Evolutionary conservation across 75 land plant genomes (phyloP), one percentile per base, ranked within the genome.

Genomic region (Pseudotsuga menziesii): DNA sequence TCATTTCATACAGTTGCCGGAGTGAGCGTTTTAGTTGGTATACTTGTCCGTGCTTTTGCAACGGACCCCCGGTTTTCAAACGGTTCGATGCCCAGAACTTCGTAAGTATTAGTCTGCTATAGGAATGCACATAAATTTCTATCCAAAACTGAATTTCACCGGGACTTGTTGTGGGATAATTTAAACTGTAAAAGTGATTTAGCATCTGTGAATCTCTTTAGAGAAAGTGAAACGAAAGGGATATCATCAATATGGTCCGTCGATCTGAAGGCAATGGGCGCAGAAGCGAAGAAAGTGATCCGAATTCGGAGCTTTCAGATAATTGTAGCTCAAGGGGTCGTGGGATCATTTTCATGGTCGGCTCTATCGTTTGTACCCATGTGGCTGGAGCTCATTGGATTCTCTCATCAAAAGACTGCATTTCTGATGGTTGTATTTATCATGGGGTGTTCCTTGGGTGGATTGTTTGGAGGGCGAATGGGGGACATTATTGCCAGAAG

Each of bases 341-440:
- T 91, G 4, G 97, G 97, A 25, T 87, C 88, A 13, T 92, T 94
- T 56, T 92, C 97, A 17, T 92, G 97, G 97, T 94, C 94, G 22
- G 94, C 92, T 2, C 78, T 94, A 52, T 81, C 97, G 39, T 94
- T 94, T 82, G 86, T 86, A 26, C 84, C 97, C 20, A 88, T 94
- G 92, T 94, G 95, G 95, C 75, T 92, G 56, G 95, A 92, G 86
- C 83, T 92, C 56, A 90, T 73, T 5, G 97, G 95, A 3, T 92
- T 94, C 57, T 84, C 94, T 12, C 90, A 94, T 72, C 55, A 66
- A 61, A 72, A 73, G 35, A 92, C 95, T 8, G 94, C 89, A 23
- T 57, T 81, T 29, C 86, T 94, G 54, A 83, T 92, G 55, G 79
- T 77, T 17, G 2, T 88, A 15, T 94, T 94, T 81, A 72, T 79